phyloP scores from a whole-genome alignment of 2,329 filamentous ascomycete genomes.

The Epichloe glyceriae region DNA sequence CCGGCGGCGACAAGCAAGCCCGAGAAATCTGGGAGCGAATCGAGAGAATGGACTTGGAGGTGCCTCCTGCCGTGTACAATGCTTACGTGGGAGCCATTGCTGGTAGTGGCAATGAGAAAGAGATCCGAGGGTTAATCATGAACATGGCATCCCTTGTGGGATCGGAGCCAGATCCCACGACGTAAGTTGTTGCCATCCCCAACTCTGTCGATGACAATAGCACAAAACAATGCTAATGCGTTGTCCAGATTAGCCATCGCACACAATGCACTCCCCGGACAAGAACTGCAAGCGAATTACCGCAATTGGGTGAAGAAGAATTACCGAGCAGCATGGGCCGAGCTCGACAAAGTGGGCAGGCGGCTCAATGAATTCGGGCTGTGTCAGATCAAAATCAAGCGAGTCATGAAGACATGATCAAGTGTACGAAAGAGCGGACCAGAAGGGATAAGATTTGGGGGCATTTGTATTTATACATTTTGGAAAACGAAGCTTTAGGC shows the following conservation, averaged over 20 bases:
- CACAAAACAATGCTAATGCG: not conserved
- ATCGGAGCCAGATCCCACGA: constrained; percentile 51
- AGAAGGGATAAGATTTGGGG: constrained; percentile 9
- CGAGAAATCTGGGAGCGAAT: constrained; percentile 60
- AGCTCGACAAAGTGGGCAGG: constrained; percentile 43
- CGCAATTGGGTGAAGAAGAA: constrained; percentile 59
- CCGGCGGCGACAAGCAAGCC: constrained; percentile 45
- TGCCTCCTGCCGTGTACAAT: constrained; percentile 60
- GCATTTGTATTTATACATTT: constrained; percentile 12
- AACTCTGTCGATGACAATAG: not conserved
- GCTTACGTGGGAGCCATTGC: constrained; percentile 68
- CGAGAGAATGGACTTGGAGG: constrained; percentile 61
- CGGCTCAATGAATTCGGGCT: constrained; percentile 30
- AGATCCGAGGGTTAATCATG: constrained; percentile 52
- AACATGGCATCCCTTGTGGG: constrained; percentile 55
- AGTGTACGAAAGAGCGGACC: constrained; percentile 18
- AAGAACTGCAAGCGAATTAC: constrained; percentile 53
- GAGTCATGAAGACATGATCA: constrained; percentile 33
- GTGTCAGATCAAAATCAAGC: constrained; percentile 35
- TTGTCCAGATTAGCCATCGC: constrained; percentile 53
- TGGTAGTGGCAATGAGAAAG: constrained; percentile 56
- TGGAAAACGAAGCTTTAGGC: constrained; percentile 16
- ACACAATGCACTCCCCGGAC: constrained; percentile 59
- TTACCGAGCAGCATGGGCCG: constrained; percentile 57
- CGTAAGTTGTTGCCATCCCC: constrained; percentile 41